Evolutionary conservation across 495 filamentous ascomycete species (phyloP), one percentile per base, ranked within the genome.

Genomic region (Xylaria scruposa): DNA sequence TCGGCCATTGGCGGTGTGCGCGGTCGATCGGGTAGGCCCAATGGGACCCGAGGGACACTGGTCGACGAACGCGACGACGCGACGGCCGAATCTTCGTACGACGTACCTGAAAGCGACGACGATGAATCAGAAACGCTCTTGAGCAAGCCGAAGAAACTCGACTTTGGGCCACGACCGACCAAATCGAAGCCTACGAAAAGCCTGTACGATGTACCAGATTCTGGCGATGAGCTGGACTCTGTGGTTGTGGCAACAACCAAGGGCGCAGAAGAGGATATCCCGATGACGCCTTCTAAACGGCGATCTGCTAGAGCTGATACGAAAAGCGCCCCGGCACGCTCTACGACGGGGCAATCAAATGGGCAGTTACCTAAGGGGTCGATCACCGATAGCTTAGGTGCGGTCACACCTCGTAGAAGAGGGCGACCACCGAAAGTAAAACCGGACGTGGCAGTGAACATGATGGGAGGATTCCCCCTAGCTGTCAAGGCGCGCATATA

Each of bases 161-260:
- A 68, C 56, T 68, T 53, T 24, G 63, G 70, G 33, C 40, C 17
- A 63, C 53, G n/a, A 66, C 71, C 56, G 73, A 76, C 56, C 77
- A 77, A 46, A 61, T 71, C 31, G 68, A 58, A 15, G 9, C 70
- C 74, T 54, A 40, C 73, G 15, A 66, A 36, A 13, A 81, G 73
- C 33, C 59, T 83, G 31, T 85, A 85, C 72, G 82, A 84, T 15
- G 76, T 84, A 6, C 82, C 80, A 0, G 82, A 84, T 67, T 83
- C 83, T 3, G 80, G 71, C 12, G 80, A 79, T 47, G 83, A 85
- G 65, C 33, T 49, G 6, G 60, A 61, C 4, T 31, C 54, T 47
- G 59, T 17, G 33, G 63, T 29, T 29, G 38, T 40, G 6, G 24
- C 2, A 47, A 38, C 10, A 49, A 54, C 15, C 12, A 59, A 46